These are phyloP conservation scores for Tanacetum coccineum DNA, from an alignment of 129 eudicot genomes.

Conservation along the genomic window DNA sequence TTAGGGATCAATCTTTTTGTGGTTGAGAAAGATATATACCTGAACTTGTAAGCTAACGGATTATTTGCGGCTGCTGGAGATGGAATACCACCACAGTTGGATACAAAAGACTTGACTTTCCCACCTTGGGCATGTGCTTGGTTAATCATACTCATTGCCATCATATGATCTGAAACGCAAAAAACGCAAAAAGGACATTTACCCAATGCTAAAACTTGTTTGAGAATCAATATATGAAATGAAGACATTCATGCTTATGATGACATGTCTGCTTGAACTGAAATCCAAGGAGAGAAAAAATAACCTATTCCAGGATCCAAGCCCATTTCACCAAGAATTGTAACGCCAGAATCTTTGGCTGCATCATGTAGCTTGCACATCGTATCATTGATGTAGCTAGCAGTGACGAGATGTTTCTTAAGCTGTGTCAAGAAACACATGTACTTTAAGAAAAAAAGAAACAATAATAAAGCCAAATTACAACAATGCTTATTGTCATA, in stretches of 20 bases:
- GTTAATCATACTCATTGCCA: slow-evolving; percentile 97
- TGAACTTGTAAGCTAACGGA: slow-evolving; percentile 93
- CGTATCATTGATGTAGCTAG: slow-evolving; percentile 89
- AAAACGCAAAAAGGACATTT: no score
- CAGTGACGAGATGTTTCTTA: slow-evolving; percentile 82
- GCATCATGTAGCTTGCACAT: slow-evolving; percentile 66
- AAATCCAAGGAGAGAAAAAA: slow-evolving; percentile 12
- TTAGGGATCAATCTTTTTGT: no score
- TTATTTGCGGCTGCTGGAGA: slow-evolving; percentile 97
- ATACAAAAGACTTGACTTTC: slow-evolving; percentile 72
- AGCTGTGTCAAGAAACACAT: slow-evolving; percentile 52
- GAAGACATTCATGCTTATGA: slow-evolving; percentile 8
- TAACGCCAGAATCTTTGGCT: slow-evolving; percentile 74
- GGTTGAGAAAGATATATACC: slow-evolving; percentile 43
- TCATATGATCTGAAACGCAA: slow-evolving; percentile 90
- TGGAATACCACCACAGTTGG: slow-evolving; percentile 98
- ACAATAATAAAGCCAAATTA: not conserved
- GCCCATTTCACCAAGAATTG: slow-evolving; percentile 98
- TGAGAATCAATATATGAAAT: slow-evolving; percentile 1
- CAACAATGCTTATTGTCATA: not conserved
- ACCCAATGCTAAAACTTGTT: no score
- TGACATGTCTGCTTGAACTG: not conserved
- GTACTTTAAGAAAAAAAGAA: slow-evolving; percentile 8
- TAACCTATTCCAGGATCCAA: slow-evolving; percentile 99
- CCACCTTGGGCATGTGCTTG: slow-evolving; percentile 80